Percentiles rank a stretch among this genome's conserved stretches.
phyloP scores from a whole-genome alignment of 768 basidiomycete genomes.

The Lentinula guzmanii region DNA sequence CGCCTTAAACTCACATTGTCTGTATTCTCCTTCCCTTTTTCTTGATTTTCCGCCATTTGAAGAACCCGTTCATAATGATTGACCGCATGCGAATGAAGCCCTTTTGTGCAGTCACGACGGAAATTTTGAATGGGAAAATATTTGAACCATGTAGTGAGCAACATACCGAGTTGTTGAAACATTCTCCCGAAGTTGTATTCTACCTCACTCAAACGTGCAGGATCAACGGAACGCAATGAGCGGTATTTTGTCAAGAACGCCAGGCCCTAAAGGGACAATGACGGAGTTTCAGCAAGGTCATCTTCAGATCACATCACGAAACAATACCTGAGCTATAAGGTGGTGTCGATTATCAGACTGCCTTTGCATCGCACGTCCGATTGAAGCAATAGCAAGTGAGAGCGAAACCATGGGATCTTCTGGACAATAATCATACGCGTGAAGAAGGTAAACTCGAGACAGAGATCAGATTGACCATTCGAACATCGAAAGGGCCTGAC shows the following conservation, averaged over 20 bases:
- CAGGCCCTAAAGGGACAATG: constrained; percentile 49
- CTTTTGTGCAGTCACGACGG: constrained; percentile 29
- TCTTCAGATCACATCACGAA: neutral
- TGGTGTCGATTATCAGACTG: constrained; percentile 94
- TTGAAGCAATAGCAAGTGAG: constrained; percentile 74
- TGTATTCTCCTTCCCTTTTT: neutral
- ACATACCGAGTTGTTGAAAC: constrained; percentile 87
- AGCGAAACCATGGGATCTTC: constrained; percentile 85
- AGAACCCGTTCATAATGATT: constrained; percentile 81
- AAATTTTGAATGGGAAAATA: neutral
- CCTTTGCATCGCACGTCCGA: constrained; percentile 88
- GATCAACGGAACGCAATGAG: constrained; percentile 41
- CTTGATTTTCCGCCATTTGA: constrained; percentile 44
- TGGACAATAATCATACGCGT: constrained; percentile 80
- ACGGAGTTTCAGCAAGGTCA: neutral
- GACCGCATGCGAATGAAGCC: constrained; percentile 74
- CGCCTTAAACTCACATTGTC: constrained; percentile 10
- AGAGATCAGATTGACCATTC: neutral
- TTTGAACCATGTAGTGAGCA: neutral
- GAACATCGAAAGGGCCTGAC: constrained; percentile 20
- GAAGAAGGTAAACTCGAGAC: constrained; percentile 73
- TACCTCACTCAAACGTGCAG: constrained; percentile 58
- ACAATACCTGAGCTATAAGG: constrained; percentile 65
- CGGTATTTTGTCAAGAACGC: constrained; percentile 84
- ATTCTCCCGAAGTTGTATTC: constrained; percentile 91